Percentiles rank a stretch among this genome's conserved stretches.
phyloP scores from a whole-genome alignment of 108 stramenopile species.

The Craspedostauros australis region DNA sequence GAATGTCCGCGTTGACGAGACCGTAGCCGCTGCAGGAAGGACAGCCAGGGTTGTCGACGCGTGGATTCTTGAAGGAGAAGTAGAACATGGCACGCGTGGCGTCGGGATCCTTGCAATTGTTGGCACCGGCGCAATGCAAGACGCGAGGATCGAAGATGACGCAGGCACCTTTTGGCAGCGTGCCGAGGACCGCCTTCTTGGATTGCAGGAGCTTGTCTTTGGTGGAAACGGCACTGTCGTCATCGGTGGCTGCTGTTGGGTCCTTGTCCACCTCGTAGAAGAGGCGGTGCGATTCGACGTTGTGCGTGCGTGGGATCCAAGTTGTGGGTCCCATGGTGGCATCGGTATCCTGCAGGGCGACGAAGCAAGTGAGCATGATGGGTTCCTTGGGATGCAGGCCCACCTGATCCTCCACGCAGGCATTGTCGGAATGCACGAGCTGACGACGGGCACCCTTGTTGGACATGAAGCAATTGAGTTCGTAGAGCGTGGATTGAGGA shows the following conservation, averaged over 20 bases:
- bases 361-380: constrained; percentile 70
- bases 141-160: constrained; percentile 72
- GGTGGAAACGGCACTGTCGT: neutral
- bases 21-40: constrained; percentile 27
- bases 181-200: constrained; percentile 35
- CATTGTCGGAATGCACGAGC: constrained; percentile 80
- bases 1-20: constrained; percentile 4
- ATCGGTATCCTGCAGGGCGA: constrained; percentile 72
- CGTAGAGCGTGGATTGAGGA: too few relatives aligned
- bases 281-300: neutral
- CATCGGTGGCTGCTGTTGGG: neutral
- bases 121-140: constrained; percentile 62
- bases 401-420: constrained; percentile 27
- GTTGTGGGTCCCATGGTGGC: constrained; percentile 78
- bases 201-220: neutral
- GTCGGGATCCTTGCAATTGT: constrained; percentile 6
- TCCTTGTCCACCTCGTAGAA: constrained; percentile 7
- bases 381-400: too few relatives aligned
- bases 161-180: constrained; percentile 67
- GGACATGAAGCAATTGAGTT: constrained; percentile 61
- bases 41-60: constrained; percentile 23
- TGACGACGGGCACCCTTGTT: constrained; percentile 73
- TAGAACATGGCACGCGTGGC: constrained; percentile 27
- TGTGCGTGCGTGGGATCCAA: neutral
- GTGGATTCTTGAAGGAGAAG: constrained; percentile 21